Conservation (phyloP, 1,139 yeast species). For the Diutina mesorugosa region DNA sequence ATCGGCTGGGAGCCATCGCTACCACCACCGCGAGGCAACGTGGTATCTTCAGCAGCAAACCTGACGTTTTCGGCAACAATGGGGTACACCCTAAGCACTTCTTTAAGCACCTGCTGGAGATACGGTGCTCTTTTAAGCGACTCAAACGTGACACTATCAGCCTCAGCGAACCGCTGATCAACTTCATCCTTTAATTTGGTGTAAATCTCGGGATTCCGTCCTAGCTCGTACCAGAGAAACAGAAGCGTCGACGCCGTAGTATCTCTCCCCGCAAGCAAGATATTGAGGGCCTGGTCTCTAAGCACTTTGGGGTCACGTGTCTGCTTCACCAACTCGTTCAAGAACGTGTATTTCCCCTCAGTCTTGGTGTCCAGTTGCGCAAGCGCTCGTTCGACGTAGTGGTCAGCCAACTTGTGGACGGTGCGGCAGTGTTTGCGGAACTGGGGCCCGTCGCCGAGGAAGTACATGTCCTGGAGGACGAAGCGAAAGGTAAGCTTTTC, state of each 20-base stretch:
- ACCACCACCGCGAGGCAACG: constrained; percentile 1
- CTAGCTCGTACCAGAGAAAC: neutral
- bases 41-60: neutral
- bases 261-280: constrained; percentile 1
- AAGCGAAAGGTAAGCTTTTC: neutral
- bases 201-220: neutral
- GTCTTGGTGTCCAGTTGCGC: neutral
- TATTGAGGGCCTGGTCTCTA: constrained; percentile 1
- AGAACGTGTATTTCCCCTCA: neutral
- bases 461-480: neutral
- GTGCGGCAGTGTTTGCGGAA: neutral
- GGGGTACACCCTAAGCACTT: neutral
- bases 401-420: neutral
- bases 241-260: neutral
- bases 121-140: neutral
- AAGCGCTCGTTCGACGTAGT: neutral
- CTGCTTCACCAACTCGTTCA: neutral
- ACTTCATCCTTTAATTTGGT: neutral
- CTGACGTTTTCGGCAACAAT: neutral
- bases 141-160: neutral
- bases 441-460: neutral
- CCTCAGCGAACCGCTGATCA: neutral
- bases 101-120: neutral
- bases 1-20: neutral
- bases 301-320: constrained; percentile 1